phyloP scores from a whole-genome alignment of 768 basidiomycete genomes.

The Lyophyllum decastes region DNA sequence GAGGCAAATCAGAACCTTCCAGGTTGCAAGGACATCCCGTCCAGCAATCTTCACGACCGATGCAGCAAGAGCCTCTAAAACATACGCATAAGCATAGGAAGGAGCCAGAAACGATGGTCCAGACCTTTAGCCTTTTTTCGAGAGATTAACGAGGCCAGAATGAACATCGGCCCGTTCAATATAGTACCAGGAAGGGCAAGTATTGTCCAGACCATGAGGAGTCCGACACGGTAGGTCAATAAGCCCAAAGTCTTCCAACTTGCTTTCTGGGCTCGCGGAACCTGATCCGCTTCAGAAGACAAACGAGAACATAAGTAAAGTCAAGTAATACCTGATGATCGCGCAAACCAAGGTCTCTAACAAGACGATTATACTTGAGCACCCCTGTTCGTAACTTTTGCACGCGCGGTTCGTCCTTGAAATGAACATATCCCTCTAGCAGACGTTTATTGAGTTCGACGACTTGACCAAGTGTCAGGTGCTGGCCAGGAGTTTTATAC shows the following conservation, averaged over 20 bases:
- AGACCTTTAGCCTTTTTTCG: slow-evolving; percentile 85
- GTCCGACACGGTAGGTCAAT: slow-evolving; percentile 76
- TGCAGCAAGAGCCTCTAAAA: slow-evolving; percentile 88
- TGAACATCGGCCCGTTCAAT: slow-evolving; percentile 91
- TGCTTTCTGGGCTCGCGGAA: slow-evolving; percentile 84
- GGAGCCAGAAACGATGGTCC: not conserved
- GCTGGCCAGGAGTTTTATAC: slow-evolving; percentile 93
- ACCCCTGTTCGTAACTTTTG: slow-evolving; percentile 80
- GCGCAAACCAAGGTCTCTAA: slow-evolving; percentile 87
- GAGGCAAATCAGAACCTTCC: slow-evolving; percentile 95
- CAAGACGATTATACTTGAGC: slow-evolving; percentile 83
- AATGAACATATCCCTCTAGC: slow-evolving; percentile 89
- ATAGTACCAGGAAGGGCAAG: slow-evolving; percentile 90
- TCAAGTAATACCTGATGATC: slow-evolving; percentile 76
- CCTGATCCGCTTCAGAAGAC: slow-evolving; percentile 41
- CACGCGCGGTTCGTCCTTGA: slow-evolving; percentile 90
- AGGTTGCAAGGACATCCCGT: slow-evolving; percentile 95
- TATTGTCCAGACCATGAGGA: slow-evolving; percentile 79
- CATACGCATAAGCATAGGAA: not conserved
- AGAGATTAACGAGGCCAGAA: slow-evolving; percentile 87
- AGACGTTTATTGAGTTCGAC: slow-evolving; percentile 93
- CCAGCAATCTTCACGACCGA: slow-evolving; percentile 94
- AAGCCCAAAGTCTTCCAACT: slow-evolving; percentile 86
- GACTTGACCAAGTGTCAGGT: slow-evolving; percentile 92
- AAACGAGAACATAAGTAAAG: not conserved